A percentile compares a stretch with the other conserved stretches of the same genome.
These are phyloP conservation scores for Tolypocladium guangdongense DNA, from an alignment of 2,329 filamentous ascomycete species.

Conservation along the genomic window DNA sequence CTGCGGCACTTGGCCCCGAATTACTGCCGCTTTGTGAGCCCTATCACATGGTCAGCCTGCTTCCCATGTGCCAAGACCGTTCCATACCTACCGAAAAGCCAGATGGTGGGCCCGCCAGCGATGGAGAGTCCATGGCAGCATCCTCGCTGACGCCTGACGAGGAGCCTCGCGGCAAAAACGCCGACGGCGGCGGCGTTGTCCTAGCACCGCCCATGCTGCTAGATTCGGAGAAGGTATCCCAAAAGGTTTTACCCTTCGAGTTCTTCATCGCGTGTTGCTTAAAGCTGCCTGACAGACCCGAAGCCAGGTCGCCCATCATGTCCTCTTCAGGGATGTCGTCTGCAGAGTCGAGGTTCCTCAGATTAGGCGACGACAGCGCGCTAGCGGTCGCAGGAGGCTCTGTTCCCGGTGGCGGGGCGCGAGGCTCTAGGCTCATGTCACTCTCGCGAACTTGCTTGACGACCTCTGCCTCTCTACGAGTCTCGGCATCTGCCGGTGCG, in stretches of 20 bases:
- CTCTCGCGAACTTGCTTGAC: conserved; percentile 91
- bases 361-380: conserved; percentile 56
- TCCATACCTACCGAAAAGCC: conserved; percentile 23
- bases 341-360: conserved; percentile 52
- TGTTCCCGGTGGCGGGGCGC: conserved; percentile 25
- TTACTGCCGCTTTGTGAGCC: conserved; percentile 19
- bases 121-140: conserved; percentile 61
- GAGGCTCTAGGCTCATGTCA: conserved; percentile 53
- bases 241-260: conserved; percentile 57
- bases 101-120: conserved; percentile 24
- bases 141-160: conserved; percentile 58
- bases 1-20: conserved; percentile 53
- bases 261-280: conserved; percentile 64
- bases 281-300: conserved; percentile 53
- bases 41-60: conserved; percentile 4
- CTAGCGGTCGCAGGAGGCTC: conserved; percentile 41
- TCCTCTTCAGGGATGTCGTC: conserved; percentile 64
- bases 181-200: conserved; percentile 56
- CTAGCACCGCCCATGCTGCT: conserved; percentile 38
- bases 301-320: conserved; percentile 46
- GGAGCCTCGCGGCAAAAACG: conserved; percentile 47
- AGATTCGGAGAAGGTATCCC: conserved; percentile 67
- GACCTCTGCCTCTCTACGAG: conserved; percentile 85
- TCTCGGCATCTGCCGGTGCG: conserved; percentile 78
- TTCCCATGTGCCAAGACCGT: background rate